These are phyloP conservation scores for Litsea cubeba DNA, from an alignment of 164 flowering plant species.

Conservation along the genomic window DNA sequence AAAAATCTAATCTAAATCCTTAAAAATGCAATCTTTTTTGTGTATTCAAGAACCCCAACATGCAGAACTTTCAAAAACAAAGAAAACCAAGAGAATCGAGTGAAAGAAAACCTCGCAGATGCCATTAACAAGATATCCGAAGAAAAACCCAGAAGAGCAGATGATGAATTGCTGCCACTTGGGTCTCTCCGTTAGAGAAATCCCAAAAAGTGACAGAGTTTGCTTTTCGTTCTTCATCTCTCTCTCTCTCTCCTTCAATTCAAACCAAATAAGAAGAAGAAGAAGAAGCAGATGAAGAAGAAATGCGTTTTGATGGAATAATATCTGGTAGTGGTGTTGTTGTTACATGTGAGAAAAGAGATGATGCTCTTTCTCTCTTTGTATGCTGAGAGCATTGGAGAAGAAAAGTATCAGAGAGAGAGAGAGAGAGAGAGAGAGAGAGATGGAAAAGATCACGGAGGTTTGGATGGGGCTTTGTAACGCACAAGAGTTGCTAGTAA, in stretches of 20 bases:
- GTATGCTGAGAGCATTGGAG: neutral
- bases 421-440: neutral
- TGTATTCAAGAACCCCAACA: neutral
- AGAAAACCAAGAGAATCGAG: neutral
- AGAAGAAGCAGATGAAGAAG: neutral
- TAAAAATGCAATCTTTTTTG: no score
- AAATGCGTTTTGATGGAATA: no score
- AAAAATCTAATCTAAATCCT: neutral
- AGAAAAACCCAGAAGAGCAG: constrained; percentile 92
- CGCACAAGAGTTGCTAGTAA: no score
- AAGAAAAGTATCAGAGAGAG: neutral
- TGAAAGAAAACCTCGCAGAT: constrained; percentile 66
- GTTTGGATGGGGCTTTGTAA: neutral
- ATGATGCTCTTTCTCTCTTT: neutral
- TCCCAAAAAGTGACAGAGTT: constrained; percentile 65
- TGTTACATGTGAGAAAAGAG: neutral
- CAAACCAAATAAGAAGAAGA: neutral
- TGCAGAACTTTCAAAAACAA: neutral
- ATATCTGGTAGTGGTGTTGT: no score
- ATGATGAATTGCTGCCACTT: constrained; percentile 76
- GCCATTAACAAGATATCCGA: constrained; percentile 94
- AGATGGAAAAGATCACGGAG: neutral
- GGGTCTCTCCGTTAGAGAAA: constrained; percentile 60
- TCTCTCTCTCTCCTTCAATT: neutral
- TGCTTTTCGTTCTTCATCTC: constrained; percentile 69